Conservation (phyloP, 2,329 filamentous ascomycete species). For the Phaeomoniella chlamydospora region DNA sequence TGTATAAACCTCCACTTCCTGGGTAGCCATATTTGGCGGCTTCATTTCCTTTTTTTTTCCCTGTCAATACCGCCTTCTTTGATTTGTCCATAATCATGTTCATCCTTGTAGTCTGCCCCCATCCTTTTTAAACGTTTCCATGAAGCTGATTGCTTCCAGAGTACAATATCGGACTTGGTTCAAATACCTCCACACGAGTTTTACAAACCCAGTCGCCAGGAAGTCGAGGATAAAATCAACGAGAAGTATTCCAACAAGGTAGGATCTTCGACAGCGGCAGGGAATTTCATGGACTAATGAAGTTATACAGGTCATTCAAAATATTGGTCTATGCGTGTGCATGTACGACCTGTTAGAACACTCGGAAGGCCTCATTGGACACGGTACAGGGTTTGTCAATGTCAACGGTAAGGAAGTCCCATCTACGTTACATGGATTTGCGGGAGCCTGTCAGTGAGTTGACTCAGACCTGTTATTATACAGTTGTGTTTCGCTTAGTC, state of each 20-base stretch:
- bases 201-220: constrained; percentile 63
- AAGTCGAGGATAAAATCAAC: constrained; percentile 94
- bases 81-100: constrained; percentile 10
- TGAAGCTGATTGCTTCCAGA: too few relatives aligned
- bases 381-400: constrained; percentile 83
- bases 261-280: background rate
- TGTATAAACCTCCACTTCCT: background rate
- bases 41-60: too few relatives aligned
- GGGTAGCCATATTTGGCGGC: too few relatives aligned
- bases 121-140: too few relatives aligned
- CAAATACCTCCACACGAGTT: constrained; percentile 86
- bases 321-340: constrained; percentile 83
- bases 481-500: constrained; percentile 83
- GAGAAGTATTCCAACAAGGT: constrained; percentile 92
- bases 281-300: background rate
- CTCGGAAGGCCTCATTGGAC: constrained; percentile 85
- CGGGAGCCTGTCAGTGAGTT: constrained; percentile 1
- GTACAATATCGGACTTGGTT: constrained; percentile 85
- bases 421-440: background rate
- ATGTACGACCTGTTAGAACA: constrained; percentile 82
- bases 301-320: constrained; percentile 58
- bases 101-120: constrained; percentile 14
- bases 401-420: constrained; percentile 60
- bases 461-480: constrained; percentile 1
- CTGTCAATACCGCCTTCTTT: too few relatives aligned